Evolutionary conservation across 75 land plant species (phyloP).

Genomic region (Ceratopteris richardii): DNA sequence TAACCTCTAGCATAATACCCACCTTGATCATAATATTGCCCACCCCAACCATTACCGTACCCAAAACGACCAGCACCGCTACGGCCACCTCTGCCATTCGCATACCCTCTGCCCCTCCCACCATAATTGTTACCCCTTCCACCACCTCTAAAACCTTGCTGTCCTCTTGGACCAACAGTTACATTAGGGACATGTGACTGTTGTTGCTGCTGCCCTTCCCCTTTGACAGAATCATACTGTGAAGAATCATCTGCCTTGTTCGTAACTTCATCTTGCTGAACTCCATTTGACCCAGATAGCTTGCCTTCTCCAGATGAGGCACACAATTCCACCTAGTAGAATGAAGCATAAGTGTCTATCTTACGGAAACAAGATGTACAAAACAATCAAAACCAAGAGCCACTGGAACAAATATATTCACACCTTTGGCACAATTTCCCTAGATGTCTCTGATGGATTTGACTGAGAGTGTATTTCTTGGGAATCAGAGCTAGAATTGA

Average conservation of each 20-base stretch:
- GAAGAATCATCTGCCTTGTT: not conserved
- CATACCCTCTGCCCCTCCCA: slow-evolving; percentile 6
- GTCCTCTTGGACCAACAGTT: slow-evolving; percentile 8
- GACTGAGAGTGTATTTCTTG: no score
- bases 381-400: no score
- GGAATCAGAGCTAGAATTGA: no score
- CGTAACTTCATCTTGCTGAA: not conserved
- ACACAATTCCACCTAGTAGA: no score
- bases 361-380: no score
- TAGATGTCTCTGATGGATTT: no score
- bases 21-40: slow-evolving; percentile 22
- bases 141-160: slow-evolving; percentile 15
- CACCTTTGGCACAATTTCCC: no score
- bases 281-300: not conserved
- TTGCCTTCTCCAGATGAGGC: not conserved
- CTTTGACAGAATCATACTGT: not conserved
- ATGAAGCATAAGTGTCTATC: no score
- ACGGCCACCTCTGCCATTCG: slow-evolving; percentile 20
- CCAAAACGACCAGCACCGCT: slow-evolving; percentile 15
- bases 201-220: slow-evolving; percentile 1
- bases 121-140: slow-evolving; percentile 12
- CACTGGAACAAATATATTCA: no score
- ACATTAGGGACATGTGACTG: not conserved
- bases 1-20: slow-evolving; percentile 21
- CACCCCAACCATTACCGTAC: slow-evolving; percentile 17